phyloP scores from a whole-genome alignment of 139 green algal species.

The Picochlorum costavermella region DNA sequence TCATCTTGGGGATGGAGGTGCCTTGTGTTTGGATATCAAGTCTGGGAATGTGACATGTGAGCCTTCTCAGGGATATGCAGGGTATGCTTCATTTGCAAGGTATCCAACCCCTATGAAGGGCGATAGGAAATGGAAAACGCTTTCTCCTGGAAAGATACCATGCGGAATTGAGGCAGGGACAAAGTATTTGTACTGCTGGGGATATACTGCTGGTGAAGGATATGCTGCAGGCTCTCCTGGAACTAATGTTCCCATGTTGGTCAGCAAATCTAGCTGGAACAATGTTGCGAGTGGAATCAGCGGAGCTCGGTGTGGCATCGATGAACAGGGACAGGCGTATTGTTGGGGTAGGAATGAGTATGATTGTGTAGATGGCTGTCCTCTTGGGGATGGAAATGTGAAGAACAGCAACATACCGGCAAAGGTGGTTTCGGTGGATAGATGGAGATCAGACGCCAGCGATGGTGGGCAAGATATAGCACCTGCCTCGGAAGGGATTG shows the following conservation, averaged over 20 bases:
- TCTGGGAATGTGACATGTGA: not conserved
- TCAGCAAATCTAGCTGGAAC: not conserved
- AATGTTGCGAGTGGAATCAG: not conserved
- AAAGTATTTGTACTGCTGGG: not conserved
- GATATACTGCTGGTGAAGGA: not conserved
- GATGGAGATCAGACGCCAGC: not conserved
- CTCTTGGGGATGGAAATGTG: not conserved
- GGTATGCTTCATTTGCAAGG: not conserved
- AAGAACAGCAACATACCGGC: not conserved
- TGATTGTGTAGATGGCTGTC: not conserved
- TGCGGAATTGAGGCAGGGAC: not conserved
- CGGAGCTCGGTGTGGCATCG: not conserved
- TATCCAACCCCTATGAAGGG: not conserved
- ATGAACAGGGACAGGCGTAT: not conserved
- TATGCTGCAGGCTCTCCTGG: not conserved
- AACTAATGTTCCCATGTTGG: not conserved
- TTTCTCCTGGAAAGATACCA: not conserved
- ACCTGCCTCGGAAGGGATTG: no score
- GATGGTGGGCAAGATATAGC: not conserved
- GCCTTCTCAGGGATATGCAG: not conserved
- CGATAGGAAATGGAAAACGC: not conserved
- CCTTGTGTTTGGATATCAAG: not conserved
- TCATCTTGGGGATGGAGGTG: not conserved
- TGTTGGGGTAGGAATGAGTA: not conserved
- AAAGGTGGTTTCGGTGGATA: not conserved